A percentile compares a stretch with the other conserved stretches of the same genome.
Conservation (phyloP, 768 basidiomycete species). For the Russula lepida region DNA sequence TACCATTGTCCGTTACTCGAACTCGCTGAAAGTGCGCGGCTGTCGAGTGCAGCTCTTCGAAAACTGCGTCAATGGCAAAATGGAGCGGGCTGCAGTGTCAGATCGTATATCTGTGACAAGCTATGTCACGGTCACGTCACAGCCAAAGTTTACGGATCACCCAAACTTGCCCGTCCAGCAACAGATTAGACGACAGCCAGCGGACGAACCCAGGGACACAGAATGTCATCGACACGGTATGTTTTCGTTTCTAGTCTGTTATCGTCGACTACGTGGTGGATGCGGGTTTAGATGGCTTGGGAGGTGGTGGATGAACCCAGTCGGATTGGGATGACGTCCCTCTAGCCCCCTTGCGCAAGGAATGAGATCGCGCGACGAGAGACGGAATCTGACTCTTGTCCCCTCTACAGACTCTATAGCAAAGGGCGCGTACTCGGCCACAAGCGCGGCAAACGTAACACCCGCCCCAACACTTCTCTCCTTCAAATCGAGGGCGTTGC, state of each 20-base stretch:
- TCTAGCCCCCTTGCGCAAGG: neutral
- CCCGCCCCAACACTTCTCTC: slow-evolving; percentile 90
- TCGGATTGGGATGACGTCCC: slow-evolving; percentile 14
- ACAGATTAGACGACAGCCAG: slow-evolving; percentile 24
- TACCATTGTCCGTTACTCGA: slow-evolving; percentile 60
- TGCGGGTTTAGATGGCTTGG: slow-evolving; percentile 21
- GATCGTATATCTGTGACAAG: neutral
- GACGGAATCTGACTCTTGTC: slow-evolving; percentile 13
- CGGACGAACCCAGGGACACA: slow-evolving; percentile 32
- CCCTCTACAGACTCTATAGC: slow-evolving; percentile 69
- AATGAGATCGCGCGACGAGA: neutral
- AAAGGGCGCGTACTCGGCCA: slow-evolving; percentile 97
- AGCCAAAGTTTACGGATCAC: slow-evolving; percentile 8
- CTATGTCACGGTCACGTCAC: slow-evolving; percentile 13
- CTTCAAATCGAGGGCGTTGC: slow-evolving; percentile 96
- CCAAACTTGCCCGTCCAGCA: slow-evolving; percentile 1
- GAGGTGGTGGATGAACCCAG: slow-evolving; percentile 41
- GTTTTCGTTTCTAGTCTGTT: slow-evolving; percentile 23
- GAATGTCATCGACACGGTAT: slow-evolving; percentile 80
- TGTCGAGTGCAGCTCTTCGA: slow-evolving; percentile 38
- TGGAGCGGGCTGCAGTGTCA: neutral
- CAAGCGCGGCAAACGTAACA: slow-evolving; percentile 98
- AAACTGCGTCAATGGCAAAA: slow-evolving; percentile 37
- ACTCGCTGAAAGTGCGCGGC: slow-evolving; percentile 29
- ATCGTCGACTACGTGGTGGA: slow-evolving; percentile 13